Evolutionary conservation across 2,329 filamentous ascomycete species (phyloP).

Genomic region (Cytospora schulzeri): DNA sequence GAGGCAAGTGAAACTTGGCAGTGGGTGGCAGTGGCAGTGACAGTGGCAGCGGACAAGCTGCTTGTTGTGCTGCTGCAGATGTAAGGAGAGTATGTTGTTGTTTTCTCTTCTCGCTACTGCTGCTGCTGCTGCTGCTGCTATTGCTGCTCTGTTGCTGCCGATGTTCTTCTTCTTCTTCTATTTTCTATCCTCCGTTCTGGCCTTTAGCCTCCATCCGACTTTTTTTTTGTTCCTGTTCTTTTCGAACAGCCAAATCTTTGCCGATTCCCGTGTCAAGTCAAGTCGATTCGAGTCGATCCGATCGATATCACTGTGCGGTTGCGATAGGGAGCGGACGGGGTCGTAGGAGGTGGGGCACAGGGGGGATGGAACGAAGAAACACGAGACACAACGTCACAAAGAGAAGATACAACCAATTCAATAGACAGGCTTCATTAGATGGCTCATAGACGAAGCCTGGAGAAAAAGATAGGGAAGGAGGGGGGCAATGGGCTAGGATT

Average conservation of each 20-base stretch:
- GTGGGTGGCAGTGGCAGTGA: not conserved
- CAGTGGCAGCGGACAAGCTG: slow-evolving; percentile 15
- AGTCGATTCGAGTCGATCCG: slow-evolving; percentile 3
- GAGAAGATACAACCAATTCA: slow-evolving; percentile 29
- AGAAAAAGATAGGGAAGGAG: slow-evolving; percentile 27
- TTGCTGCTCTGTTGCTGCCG: not conserved
- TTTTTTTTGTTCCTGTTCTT: not conserved
- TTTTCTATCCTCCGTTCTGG: not conserved
- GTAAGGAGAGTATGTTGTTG: slow-evolving; percentile 26
- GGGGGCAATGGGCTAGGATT: slow-evolving; percentile 15
- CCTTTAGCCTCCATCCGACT: not conserved
- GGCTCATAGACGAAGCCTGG: slow-evolving; percentile 30
- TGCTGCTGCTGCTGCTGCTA: not conserved
- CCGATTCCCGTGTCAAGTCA: not conserved
- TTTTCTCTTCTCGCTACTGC: slow-evolving; percentile 2
- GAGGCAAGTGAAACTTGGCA: slow-evolving; percentile 28
- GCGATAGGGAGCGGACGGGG: slow-evolving; percentile 12
- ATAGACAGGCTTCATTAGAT: slow-evolving; percentile 38
- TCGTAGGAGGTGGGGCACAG: slow-evolving; percentile 6
- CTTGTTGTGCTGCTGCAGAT: slow-evolving; percentile 20
- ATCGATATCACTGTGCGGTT: slow-evolving; percentile 1
- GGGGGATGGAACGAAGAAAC: slow-evolving; percentile 19
- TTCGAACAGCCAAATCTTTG: not conserved
- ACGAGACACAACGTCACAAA: slow-evolving; percentile 17
- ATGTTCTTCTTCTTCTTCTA: not conserved